These are phyloP conservation scores for Ganoderma lingzhi DNA, from an alignment of 1,284 basidiomycete genomes.

Conservation along the genomic window DNA sequence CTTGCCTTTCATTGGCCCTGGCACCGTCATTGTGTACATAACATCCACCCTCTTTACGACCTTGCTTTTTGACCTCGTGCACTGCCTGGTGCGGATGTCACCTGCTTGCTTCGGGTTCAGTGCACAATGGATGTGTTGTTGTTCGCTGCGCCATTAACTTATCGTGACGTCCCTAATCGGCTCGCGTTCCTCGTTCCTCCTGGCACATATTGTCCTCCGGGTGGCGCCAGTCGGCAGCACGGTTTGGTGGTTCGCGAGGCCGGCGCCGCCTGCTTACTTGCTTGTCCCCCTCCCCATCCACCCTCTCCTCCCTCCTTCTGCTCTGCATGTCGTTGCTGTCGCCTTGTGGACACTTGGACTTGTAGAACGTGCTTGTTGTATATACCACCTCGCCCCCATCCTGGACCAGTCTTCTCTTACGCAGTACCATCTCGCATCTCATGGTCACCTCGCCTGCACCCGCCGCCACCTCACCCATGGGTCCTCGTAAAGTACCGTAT, in stretches of 20 bases:
- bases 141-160: constrained; percentile 30
- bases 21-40: constrained; percentile 23
- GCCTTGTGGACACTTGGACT: constrained; percentile 7
- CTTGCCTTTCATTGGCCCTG: background rate
- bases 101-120: constrained; percentile 19
- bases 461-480: constrained; percentile 1
- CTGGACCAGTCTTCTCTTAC: background rate
- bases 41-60: constrained; percentile 20
- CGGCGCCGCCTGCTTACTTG: background rate
- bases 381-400: constrained; percentile 9
- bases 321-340: constrained; percentile 5
- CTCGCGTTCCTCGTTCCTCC: constrained; percentile 29
- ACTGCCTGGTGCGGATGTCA: constrained; percentile 18
- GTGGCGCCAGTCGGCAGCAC: background rate
- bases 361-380: constrained; percentile 6
- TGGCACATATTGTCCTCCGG: background rate
- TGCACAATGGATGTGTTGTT: constrained; percentile 26
- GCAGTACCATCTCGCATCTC: background rate
- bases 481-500: background rate
- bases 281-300: background rate
- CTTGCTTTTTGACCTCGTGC: constrained; percentile 10
- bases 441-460: background rate
- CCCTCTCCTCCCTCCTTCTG: background rate
- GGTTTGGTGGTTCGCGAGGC: background rate
- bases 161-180: constrained; percentile 34